Percentiles rank a stretch among this genome's conserved stretches.
These are phyloP conservation scores for Curvularia spicifera DNA, from an alignment of 2,329 filamentous ascomycete genomes.

Conservation along the genomic window DNA sequence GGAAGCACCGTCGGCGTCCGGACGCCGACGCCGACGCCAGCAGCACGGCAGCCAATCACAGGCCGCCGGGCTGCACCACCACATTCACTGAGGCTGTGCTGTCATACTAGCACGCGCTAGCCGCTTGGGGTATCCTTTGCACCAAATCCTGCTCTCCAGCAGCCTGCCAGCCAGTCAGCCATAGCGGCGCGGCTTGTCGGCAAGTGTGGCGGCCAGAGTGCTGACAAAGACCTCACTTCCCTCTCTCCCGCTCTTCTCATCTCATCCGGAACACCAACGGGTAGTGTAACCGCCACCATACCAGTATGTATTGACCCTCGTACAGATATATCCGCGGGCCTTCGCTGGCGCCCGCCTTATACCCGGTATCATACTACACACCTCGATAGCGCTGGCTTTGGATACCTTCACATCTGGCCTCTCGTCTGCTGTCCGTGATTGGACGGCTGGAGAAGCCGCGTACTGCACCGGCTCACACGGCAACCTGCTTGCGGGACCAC, in stretches of 20 bases:
- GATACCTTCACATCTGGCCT: not conserved
- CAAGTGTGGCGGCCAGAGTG: not conserved
- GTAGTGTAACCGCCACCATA: not conserved
- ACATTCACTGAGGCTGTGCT: constrained; percentile 25
- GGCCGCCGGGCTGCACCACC: constrained; percentile 16
- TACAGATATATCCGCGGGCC: not conserved
- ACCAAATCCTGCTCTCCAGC: not conserved
- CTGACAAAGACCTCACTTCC: no score
- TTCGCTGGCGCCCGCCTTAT: not conserved
- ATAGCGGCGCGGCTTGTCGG: constrained; percentile 3
- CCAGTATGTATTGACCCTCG: not conserved
- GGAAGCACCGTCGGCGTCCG: constrained; percentile 16
- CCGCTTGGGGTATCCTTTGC: not conserved
- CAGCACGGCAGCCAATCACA: constrained; percentile 18
- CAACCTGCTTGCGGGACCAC: not conserved
- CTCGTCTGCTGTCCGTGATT: no score
- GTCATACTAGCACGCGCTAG: not conserved
- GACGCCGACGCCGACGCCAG: constrained; percentile 19
- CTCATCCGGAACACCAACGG: not conserved
- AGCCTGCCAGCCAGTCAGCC: constrained; percentile 1
- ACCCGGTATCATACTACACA: no score
- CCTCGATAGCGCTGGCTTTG: not conserved
- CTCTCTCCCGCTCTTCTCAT: not conserved
- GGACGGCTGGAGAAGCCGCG: not conserved
- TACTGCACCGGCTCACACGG: not conserved